Evolutionary conservation across 257 asterid genomes (phyloP), one percentile per base, ranked within the genome.

Genomic region (Jacaranda mimosifolia): DNA sequence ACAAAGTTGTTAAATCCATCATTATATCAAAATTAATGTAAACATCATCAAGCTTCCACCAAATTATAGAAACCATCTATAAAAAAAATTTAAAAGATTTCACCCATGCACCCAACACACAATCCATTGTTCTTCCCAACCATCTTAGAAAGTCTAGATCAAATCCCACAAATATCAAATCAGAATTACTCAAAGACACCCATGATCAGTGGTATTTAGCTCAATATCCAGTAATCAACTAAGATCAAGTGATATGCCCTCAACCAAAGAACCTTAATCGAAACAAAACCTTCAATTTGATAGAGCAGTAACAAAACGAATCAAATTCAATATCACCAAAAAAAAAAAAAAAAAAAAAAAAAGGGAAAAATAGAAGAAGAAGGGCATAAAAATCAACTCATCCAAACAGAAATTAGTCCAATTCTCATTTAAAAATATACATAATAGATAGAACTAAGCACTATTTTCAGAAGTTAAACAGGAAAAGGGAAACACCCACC

Each of bases 401-500:
- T 56, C 63, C 17, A 72, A 58, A 39, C 9, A 35, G 35, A 45
- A 72, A 35, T 8, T 4, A 67, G 35, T 9, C 66, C 40, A 2
- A 43, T 69, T 18, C 38, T 72, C 60, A 72, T 14, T 7, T 9
- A 56, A 74, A 69, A 63, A 19, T 68, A 68, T 15, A 18, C 62
- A 63, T 26, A 75, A 51, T 12, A 60, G 53, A 63, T 6, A 36
- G 60, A 52, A 49, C 0, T 1, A 15, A 68, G 0, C 56, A 35
- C 45, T 7, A 40, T 2, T 48, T 2, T 6, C 17, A 2, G 57
- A 39, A 74, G 62, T 14, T 11, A 6, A 32, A 13, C 40, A 5
- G 0, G 19, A 5, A 46, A 40, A 21, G 4, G 4, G 11, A 62
- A 56, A 79, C 32, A 26, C 19, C 3, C 5, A 93, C 99, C 97